Base-by-base conservation (phyloP, 2,329 filamentous ascomycete species). In the Sporothrix dimorphospora region DNA sequence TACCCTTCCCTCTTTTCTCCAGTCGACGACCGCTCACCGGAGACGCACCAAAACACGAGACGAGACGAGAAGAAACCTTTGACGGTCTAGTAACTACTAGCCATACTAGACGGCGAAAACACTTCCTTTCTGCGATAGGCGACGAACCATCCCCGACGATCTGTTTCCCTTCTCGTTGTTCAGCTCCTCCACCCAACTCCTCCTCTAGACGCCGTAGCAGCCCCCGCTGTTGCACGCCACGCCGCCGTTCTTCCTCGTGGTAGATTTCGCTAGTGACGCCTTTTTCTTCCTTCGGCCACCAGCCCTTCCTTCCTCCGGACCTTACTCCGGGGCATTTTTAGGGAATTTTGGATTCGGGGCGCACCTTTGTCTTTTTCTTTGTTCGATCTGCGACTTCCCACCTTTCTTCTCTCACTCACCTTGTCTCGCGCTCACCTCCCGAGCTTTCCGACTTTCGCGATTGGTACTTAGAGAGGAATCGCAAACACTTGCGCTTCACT, bases 221-320 rank as follows among this genome's bases (percentile, higher is more conserved):
- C 24, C 40, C 42, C 63, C 61, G 40, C 61, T 49, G 42, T 42
- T 49, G 42, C 42, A 66, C 24, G 63, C 63, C n/a, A 49, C 63
- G 63, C 42, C 63, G 24, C 40, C 21, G 40, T 49, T 34, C 24
- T 65, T 45, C 27, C 63, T 49, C 63, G 63, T 66, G 63, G 63
- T 49, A 19, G 63, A 49, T 9, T 49, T 49, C 2, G 42, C 45
- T 66, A 66, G 63, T 49, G 63, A 45, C 21, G 38, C 42, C 61
- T 49, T 65, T 40, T 66, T n/a, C 14, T 16, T 61, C 19, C 24
- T 49, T 49, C 42, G 21, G 61, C 38, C 21, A 34, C 53, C 38
- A 45, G 21, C 34, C 34, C 8, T 49, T 9, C 45, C 38, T 63
- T 27, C 27, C 59, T 14, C 11, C 59, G 59, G 59, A 65, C 21